These are phyloP conservation scores for Pyrenophora graminea DNA, from an alignment of 2,329 filamentous ascomycete genomes.

Conservation along the genomic window DNA sequence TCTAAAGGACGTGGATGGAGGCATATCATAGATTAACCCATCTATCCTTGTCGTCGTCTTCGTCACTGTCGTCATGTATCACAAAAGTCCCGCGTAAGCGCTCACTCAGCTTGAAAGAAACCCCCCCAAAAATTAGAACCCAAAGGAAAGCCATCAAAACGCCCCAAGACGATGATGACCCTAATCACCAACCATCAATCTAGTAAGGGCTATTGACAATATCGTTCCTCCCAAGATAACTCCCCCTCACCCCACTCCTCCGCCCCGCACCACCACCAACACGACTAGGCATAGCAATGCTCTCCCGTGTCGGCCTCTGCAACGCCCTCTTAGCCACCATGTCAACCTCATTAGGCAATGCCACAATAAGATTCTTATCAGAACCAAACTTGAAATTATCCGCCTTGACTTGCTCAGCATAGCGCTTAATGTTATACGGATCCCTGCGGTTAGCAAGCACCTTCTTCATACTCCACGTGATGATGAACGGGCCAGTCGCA, in stretches of 20 bases:
- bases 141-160: too few relatives aligned
- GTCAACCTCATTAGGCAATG: conserved; percentile 94
- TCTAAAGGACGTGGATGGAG: too few relatives aligned
- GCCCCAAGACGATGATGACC: too few relatives aligned
- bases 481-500: conserved; percentile 92
- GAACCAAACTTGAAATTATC: conserved; percentile 98
- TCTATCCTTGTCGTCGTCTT: too few relatives aligned
- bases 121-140: too few relatives aligned
- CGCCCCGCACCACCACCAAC: conserved; percentile 53
- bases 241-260: conserved; percentile 54
- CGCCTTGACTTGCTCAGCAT: conserved; percentile 92
- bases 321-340: conserved; percentile 90
- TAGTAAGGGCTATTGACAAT: conserved; percentile 76
- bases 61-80: too few relatives aligned
- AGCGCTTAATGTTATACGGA: conserved; percentile 95
- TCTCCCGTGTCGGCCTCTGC: conserved; percentile 88
- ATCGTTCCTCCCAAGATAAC: conserved; percentile 78
- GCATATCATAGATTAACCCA: too few relatives aligned
- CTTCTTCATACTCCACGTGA: conserved; percentile 96
- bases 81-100: too few relatives aligned
- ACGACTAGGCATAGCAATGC: conserved; percentile 70
- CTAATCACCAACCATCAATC: too few relatives aligned
- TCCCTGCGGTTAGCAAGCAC: conserved; percentile 79
- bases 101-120: too few relatives aligned
- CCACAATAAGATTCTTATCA: conserved; percentile 98